phyloP scores from a whole-genome alignment of 208 protist species.

The Angomonas deanei region DNA sequence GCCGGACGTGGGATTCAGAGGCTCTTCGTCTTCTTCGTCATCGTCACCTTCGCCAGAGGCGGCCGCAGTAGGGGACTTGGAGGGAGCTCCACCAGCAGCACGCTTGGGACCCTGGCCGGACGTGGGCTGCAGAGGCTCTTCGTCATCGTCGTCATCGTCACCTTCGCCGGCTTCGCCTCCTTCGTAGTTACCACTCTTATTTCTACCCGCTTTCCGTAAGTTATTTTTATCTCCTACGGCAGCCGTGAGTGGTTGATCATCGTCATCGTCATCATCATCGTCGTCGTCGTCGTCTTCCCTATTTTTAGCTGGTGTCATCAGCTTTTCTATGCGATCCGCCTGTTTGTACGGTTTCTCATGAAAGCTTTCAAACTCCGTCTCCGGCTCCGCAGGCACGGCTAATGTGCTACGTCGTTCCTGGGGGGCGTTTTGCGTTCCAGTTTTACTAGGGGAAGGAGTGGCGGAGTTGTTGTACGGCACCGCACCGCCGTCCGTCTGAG shows the following conservation, averaged over 20 bases:
- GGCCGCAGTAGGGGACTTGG: background rate
- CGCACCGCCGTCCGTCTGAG: background rate
- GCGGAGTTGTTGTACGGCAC: background rate
- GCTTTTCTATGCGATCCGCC: constrained; percentile 18
- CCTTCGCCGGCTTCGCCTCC: background rate
- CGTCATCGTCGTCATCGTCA: background rate
- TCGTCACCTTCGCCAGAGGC: background rate
- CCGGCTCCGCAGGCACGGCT: constrained; percentile 18
- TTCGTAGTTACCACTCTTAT: background rate
- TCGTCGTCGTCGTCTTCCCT: background rate
- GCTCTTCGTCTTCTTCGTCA: constrained; percentile 1
- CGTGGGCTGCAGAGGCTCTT: background rate
- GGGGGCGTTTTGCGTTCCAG: constrained; percentile 1
- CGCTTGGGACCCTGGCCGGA: background rate
- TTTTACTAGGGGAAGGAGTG: constrained; percentile 1
- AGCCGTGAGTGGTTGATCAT: background rate
- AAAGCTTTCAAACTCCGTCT: constrained; percentile 34
- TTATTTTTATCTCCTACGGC: background rate
- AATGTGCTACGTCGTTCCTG: constrained; percentile 6
- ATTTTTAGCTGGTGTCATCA: constrained; percentile 5
- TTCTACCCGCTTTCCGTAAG: background rate
- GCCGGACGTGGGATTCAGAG: background rate
- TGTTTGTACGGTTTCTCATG: constrained; percentile 9
- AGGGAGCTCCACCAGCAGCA: background rate
- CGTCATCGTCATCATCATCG: constrained; percentile 1